Evolutionary conservation across 768 basidiomycete genomes (phyloP).

Genomic region (Boletus fagicola): DNA sequence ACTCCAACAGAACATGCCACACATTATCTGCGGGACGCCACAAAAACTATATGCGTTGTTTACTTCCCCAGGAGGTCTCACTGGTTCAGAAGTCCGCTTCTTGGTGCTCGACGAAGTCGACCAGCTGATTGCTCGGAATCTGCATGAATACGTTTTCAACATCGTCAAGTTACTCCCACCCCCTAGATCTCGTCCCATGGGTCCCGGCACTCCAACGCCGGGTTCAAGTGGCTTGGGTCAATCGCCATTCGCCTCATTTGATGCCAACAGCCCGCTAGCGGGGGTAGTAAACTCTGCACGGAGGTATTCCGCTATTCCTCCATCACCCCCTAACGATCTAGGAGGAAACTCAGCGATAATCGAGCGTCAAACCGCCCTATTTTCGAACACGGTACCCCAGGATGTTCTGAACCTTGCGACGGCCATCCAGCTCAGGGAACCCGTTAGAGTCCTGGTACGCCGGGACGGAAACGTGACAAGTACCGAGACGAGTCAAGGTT

Average conservation of each 20-base stretch:
- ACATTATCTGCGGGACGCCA: slow-evolving; percentile 95
- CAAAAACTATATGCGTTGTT: slow-evolving; percentile 95
- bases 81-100: slow-evolving; percentile 85
- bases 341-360: slow-evolving; percentile 38
- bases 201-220: slow-evolving; percentile 36
- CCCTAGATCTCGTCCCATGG: slow-evolving; percentile 64
- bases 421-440: slow-evolving; percentile 90
- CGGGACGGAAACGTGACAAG: slow-evolving; percentile 81
- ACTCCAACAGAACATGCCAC: slow-evolving; percentile 89
- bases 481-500: slow-evolving; percentile 65
- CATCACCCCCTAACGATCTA: slow-evolving; percentile 44
- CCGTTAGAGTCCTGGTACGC: slow-evolving; percentile 95
- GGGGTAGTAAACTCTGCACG: slow-evolving; percentile 43
- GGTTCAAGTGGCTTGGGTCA: slow-evolving; percentile 34
- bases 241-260: slow-evolving; percentile 48
- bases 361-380: slow-evolving; percentile 90
- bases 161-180: slow-evolving; percentile 92
- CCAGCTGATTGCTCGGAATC: slow-evolving; percentile 93
- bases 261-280: slow-evolving; percentile 37
- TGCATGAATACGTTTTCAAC: slow-evolving; percentile 92
- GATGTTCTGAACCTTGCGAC: slow-evolving; percentile 96
- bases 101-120: slow-evolving; percentile 97
- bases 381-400: slow-evolving; percentile 97
- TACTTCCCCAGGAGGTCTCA: slow-evolving; percentile 70
- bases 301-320: slow-evolving; percentile 56